Evolutionary conservation across 768 basidiomycete species (phyloP).

Genomic region (Boletus pseudo-olivaceus): DNA sequence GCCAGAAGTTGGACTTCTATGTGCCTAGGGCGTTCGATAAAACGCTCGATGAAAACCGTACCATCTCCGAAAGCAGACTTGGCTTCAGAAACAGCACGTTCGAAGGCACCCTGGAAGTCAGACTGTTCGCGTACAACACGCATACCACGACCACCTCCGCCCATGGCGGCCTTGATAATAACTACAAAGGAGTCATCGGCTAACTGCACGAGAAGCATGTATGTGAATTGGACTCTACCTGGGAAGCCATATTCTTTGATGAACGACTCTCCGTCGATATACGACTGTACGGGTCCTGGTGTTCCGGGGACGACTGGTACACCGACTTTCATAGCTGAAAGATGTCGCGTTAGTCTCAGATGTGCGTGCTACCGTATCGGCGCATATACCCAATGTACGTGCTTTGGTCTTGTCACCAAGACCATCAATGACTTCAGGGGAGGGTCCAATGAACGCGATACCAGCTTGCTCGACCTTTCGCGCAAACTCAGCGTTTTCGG

Average conservation of each 20-base stretch:
- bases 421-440: slow-evolving; percentile 94
- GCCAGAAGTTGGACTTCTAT: slow-evolving; percentile 97
- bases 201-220: slow-evolving; percentile 2
- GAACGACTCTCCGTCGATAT: slow-evolving; percentile 79
- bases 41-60: slow-evolving; percentile 98
- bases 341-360: slow-evolving; percentile 1
- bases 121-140: slow-evolving; percentile 94
- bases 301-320: slow-evolving; percentile 99
- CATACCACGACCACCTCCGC: slow-evolving; percentile 98
- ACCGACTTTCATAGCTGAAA: slow-evolving; percentile 76
- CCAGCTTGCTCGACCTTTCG: slow-evolving; percentile 97
- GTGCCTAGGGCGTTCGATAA: slow-evolving; percentile 93
- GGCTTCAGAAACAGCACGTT: slow-evolving; percentile 92
- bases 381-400: slow-evolving; percentile 66
- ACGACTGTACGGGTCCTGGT: slow-evolving; percentile 83
- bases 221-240: slow-evolving; percentile 39
- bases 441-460: slow-evolving; percentile 92
- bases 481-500: slow-evolving; percentile 97
- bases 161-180: slow-evolving; percentile 99
- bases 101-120: slow-evolving; percentile 84
- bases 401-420: slow-evolving; percentile 99
- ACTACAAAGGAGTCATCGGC: slow-evolving; percentile 43
- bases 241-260: slow-evolving; percentile 97
- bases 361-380: background rate
- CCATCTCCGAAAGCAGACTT: slow-evolving; percentile 97